A percentile compares a stretch with the other conserved stretches of the same genome.
Conservation (phyloP, 1,139 yeast species). For the Taphrina communis region DNA sequence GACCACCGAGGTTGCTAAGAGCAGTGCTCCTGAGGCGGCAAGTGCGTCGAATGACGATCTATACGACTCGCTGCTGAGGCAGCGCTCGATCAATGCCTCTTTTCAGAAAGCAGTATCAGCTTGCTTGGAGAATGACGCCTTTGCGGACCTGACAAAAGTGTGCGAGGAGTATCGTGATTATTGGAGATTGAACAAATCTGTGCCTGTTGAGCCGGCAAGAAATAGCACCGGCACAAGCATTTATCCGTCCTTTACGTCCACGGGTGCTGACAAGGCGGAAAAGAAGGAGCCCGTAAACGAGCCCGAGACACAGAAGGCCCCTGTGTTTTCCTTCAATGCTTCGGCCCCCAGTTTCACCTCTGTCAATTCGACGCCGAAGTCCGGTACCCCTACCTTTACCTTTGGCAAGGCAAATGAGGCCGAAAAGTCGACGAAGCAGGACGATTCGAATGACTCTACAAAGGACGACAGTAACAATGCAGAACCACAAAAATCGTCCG, state of each 20-base stretch:
- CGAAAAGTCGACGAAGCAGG: not conserved
- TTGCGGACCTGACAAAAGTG: conserved; percentile 27
- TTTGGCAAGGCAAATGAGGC: conserved; percentile 18
- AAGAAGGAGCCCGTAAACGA: conserved; percentile 47
- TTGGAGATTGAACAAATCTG: not conserved
- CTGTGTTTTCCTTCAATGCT: conserved; percentile 29
- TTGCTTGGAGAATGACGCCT: conserved; percentile 20
- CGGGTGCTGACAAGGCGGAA: not conserved
- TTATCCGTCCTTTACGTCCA: conserved; percentile 17
- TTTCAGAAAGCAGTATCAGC: conserved; percentile 19
- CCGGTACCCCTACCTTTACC: conserved; percentile 20
- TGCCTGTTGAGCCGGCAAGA: conserved; percentile 11
- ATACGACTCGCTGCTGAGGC: conserved; percentile 24
- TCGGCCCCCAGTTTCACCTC: conserved; percentile 28
- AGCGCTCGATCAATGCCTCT: conserved; percentile 46
- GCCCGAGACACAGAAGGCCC: conserved; percentile 5
- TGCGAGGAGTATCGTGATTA: conserved; percentile 25
- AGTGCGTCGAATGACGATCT: conserved; percentile 13
- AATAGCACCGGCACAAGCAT: conserved; percentile 12
- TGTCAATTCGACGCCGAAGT: conserved; percentile 5
- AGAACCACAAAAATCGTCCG: not conserved
- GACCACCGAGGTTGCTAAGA: conserved; percentile 1
- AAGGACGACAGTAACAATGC: not conserved
- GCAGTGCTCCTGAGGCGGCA: not conserved
- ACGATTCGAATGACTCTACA: not conserved